Conservation (phyloP, 1,139 yeast genomes). For the Magnusiomyces sp. region DNA sequence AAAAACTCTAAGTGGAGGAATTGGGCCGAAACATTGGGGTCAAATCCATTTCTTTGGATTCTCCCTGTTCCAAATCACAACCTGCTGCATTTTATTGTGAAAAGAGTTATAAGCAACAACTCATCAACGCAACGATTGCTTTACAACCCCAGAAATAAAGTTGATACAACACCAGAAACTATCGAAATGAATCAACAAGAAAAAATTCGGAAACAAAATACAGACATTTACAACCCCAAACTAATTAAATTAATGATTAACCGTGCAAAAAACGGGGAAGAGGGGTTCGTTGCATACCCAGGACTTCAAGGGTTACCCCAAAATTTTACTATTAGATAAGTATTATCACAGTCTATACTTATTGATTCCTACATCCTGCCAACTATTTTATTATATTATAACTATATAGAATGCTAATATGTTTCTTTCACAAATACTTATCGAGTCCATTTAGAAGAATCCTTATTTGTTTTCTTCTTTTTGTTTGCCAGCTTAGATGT, state of each 20-base stretch:
- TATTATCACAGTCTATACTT: background rate
- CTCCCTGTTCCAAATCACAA: slow-evolving; percentile 7
- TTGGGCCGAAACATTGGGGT: slow-evolving; percentile 8
- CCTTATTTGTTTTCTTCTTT: slow-evolving; percentile 12
- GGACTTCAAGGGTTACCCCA: slow-evolving; percentile 3
- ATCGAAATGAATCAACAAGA: background rate
- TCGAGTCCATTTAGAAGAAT: slow-evolving; percentile 3
- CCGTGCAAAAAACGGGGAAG: slow-evolving; percentile 4
- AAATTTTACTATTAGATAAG: background rate
- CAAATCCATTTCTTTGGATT: slow-evolving; percentile 8
- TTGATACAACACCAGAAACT: too few species aligned
- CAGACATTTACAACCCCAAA: too few species aligned
- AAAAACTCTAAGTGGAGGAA: slow-evolving; percentile 20
- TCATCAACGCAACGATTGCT: too few species aligned
- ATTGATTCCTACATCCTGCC: background rate
- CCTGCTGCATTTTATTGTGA: background rate
- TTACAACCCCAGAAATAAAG: too few species aligned
- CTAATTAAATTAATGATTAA: slow-evolving; percentile 1
- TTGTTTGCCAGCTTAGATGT: slow-evolving; percentile 7
- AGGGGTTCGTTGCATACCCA: slow-evolving; percentile 9
- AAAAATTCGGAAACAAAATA: background rate
- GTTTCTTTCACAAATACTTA: slow-evolving; percentile 10
- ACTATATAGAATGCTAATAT: background rate
- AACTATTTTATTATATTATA: background rate
- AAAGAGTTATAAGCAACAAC: too few species aligned